Evolutionary conservation across 495 filamentous ascomycete genomes (phyloP).

Genomic region (Halenospora varia): DNA sequence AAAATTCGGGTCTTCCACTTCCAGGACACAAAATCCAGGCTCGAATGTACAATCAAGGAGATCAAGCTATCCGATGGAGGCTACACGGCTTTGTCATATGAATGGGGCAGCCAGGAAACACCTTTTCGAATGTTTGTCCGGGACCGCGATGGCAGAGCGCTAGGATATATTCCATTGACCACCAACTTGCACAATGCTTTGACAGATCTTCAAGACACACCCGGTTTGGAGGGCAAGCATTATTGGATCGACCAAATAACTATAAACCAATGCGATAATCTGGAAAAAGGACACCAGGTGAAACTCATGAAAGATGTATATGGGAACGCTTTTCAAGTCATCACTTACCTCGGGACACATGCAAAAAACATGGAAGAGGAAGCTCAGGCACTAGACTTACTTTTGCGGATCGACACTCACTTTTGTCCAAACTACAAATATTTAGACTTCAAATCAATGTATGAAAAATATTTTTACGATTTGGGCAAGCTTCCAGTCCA

Average conservation of each 20-base stretch:
- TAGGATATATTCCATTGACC: conserved; percentile 4
- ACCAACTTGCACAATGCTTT: neutral
- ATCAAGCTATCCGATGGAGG: neutral
- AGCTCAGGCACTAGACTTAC: neutral
- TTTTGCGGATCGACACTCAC: neutral
- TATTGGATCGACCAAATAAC: conserved; percentile 24
- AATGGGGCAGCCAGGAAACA: neutral
- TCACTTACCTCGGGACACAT: conserved; percentile 13
- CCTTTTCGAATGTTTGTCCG: neutral
- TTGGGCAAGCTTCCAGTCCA: neutral
- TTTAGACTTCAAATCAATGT: neutral
- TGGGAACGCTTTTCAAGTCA: conserved; percentile 26
- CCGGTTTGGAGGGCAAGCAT: neutral
- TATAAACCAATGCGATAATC: conserved; percentile 28
- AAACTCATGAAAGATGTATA: conserved; percentile 32
- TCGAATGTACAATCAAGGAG: neutral
- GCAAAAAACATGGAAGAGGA: neutral
- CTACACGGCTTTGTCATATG: conserved; percentile 5
- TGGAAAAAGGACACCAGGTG: conserved; percentile 30
- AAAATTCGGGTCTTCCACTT: neutral
- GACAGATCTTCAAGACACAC: neutral
- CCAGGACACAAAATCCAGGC: neutral
- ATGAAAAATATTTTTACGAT: neutral
- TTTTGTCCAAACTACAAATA: neutral
- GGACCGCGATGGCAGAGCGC: neutral